Percentiles rank a stretch among this genome's conserved stretches.
Evolutionary conservation across 768 basidiomycete genomes (phyloP).

Genomic region (Multifurca ochricompacta): DNA sequence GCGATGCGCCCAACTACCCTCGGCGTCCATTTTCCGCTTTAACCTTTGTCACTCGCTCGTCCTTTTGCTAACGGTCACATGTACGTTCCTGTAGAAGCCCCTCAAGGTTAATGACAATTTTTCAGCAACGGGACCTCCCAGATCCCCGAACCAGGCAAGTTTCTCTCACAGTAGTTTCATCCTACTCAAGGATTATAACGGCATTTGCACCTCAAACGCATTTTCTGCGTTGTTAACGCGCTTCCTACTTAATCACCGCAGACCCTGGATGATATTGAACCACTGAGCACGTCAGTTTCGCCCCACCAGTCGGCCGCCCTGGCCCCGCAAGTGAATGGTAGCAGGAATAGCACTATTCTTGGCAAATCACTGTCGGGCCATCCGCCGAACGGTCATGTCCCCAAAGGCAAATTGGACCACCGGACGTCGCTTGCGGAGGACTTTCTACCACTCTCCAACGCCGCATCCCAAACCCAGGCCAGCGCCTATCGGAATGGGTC

Average conservation of each 20-base stretch:
- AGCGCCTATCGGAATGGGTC: background rate
- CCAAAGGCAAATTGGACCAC: background rate
- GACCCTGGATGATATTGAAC: constrained; percentile 1
- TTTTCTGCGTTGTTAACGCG: constrained; percentile 4
- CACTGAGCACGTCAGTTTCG: background rate
- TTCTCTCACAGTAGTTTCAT: constrained; percentile 2
- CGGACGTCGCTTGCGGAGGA: background rate
- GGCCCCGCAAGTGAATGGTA: constrained; percentile 1
- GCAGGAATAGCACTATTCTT: background rate
- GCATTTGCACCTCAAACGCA: constrained; percentile 1
- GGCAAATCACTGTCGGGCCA: background rate
- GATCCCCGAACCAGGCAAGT: constrained; percentile 10
- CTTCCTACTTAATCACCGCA: constrained; percentile 7
- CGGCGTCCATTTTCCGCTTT: background rate
- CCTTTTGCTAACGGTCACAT: background rate
- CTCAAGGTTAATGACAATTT: background rate
- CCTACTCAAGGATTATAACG: background rate
- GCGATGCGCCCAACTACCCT: background rate
- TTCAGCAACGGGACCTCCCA: background rate
- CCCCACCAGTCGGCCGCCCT: background rate
- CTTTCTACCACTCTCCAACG: background rate
- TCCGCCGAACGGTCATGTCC: background rate
- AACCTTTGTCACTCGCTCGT: background rate
- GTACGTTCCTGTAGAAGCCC: background rate
- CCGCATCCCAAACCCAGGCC: background rate